These are phyloP conservation scores for Selenicereus undatus DNA, from an alignment of 148 eudicot genomes.

Conservation along the genomic window DNA sequence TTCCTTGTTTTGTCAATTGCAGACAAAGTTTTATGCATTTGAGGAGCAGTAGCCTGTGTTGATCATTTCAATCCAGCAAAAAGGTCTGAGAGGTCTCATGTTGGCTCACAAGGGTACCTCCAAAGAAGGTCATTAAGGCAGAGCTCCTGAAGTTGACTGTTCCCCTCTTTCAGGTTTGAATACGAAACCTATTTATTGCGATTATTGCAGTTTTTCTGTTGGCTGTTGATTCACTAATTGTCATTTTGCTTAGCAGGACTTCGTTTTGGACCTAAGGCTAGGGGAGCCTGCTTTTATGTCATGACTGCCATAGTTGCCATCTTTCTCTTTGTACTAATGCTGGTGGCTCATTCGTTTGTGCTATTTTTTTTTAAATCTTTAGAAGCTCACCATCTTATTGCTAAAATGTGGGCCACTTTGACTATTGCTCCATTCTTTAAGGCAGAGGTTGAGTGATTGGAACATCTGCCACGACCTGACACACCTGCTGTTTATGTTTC, in stretches of 20 bases:
- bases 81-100: constrained; percentile 19
- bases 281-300: constrained; percentile 68
- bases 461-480: constrained; percentile 65
- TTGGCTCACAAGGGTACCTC: constrained; percentile 21
- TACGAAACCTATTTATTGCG: constrained; percentile 1
- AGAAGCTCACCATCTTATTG: constrained; percentile 63
- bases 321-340: constrained; percentile 62
- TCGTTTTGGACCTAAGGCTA: constrained; percentile 45
- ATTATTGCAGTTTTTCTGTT: constrained; percentile 4
- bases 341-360: constrained; percentile 82
- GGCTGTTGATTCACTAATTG: background rate
- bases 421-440: constrained; percentile 62
- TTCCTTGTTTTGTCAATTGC: constrained; percentile 25
- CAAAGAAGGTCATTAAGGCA: constrained; percentile 31
- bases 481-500: constrained; percentile 88
- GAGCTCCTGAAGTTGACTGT: constrained; percentile 51
- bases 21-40: constrained; percentile 24
- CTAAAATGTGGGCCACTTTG: constrained; percentile 71
- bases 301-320: constrained; percentile 57
- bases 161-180: constrained; percentile 54
- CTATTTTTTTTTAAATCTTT: too few species aligned
- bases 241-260: constrained; percentile 40
- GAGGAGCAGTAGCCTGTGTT: constrained; percentile 24
- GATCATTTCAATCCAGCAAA: constrained; percentile 24
- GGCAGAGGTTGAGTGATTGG: constrained; percentile 65